Base-by-base conservation (phyloP, 2,329 filamentous ascomycete species). In the Fusarium staphyleae region DNA sequence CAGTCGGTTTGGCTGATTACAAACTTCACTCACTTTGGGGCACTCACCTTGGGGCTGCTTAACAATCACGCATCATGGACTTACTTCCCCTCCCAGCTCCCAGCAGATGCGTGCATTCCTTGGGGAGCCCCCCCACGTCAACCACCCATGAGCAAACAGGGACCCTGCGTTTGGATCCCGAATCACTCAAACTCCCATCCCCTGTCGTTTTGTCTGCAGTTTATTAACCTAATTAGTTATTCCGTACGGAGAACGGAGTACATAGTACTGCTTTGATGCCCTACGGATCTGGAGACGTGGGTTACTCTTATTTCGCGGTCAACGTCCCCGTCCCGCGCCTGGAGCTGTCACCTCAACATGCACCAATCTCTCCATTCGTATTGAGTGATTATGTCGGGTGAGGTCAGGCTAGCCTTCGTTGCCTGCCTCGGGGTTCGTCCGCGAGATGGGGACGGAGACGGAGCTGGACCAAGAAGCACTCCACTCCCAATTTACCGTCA, bases 41-140 rank as follows among this genome's bases (percentile, higher is more conserved):
- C n/a, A n/a, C n/a, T n/a, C 24, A 28, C 29, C 16, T 18, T 4
- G 19, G 19, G 28, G 19, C 19, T 66, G 64, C 59, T 66, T 65
- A 66, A 66, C 55, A 66, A 66, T 66, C 64, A 65, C 47, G 40
- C 48, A 63, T 66, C 59, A 63, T 65, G 50, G 54, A n/a, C n/a
- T n/a, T n/a, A 62, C 46, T 63, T 52, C 47, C 55, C 59, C 55
- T 57, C 58, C 53, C 45, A 35, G 30, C 35, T 16, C 58, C 53
- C 45, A 36, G 32, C 35, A 24, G 13, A 8, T 24, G 19, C 9
- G 24, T 14, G 19, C 16, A 22, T 19, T 46, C 44, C 46, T 30
- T 32, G 24, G 16, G 12, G 14, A 7, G 22, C 26, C 59, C 54
- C 45, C 57, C 59, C 50, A 62, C 59, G 39, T 43, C 22, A 35